Percentiles rank a stretch among this genome's conserved stretches.
phyloP scores from a whole-genome alignment of 2,329 filamentous ascomycete species.

The Exophiala aquamarina region DNA sequence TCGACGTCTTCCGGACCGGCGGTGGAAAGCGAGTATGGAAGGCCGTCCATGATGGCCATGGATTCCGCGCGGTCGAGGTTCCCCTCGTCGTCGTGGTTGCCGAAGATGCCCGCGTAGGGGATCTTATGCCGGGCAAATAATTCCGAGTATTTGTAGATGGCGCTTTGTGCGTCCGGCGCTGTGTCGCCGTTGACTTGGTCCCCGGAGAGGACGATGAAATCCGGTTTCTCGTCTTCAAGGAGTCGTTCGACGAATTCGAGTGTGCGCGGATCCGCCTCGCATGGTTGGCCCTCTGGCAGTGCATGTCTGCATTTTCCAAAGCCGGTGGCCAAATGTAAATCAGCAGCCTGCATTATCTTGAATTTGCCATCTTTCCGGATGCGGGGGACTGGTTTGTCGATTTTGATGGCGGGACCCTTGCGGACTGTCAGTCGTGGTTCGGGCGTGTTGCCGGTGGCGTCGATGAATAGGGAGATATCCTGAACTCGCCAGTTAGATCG shows the following conservation, averaged over 20 bases:
- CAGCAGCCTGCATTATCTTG: constrained; percentile 96
- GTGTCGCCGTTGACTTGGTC: constrained; percentile 96
- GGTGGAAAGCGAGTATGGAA: constrained; percentile 86
- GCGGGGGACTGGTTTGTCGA: constrained; percentile 69
- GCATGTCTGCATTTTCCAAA: constrained; percentile 82
- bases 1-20: constrained; percentile 81
- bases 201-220: constrained; percentile 86
- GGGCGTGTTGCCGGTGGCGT: constrained; percentile 59
- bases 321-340: constrained; percentile 90
- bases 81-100: constrained; percentile 95
- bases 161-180: constrained; percentile 84
- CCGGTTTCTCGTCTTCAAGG: constrained; percentile 89
- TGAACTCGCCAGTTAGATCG: constrained; percentile 80
- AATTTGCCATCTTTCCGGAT: constrained; percentile 89
- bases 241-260: constrained; percentile 82
- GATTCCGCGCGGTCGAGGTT: constrained; percentile 72
- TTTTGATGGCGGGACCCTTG: constrained; percentile 63
- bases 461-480: constrained; percentile 71
- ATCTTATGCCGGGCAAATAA: constrained; percentile 83
- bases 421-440: constrained; percentile 76
- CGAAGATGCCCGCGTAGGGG: constrained; percentile 91
- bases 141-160: constrained; percentile 89
- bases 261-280: constrained; percentile 88
- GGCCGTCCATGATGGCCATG: constrained; percentile 81
- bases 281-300: constrained; percentile 75